These are phyloP conservation scores for Microbotryum violaceum DNA, from an alignment of 1,284 basidiomycete genomes.

Conservation along the genomic window DNA sequence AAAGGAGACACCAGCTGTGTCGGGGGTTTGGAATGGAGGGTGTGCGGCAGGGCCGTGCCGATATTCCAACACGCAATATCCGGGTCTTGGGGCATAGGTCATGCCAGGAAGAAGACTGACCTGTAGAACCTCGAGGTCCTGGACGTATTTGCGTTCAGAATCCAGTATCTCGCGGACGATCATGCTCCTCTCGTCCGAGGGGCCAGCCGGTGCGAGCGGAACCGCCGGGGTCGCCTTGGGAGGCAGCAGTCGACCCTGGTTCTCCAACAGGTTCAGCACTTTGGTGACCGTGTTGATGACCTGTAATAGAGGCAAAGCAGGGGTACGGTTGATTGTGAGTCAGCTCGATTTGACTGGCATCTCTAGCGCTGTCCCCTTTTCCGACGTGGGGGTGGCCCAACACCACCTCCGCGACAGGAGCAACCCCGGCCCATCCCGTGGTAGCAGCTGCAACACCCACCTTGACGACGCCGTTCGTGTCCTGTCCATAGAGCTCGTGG, in stretches of 20 bases:
- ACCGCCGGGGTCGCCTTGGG: conserved; percentile 39
- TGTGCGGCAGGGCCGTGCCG: background rate
- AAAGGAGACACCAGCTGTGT: too few relatives aligned
- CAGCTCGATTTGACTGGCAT: background rate
- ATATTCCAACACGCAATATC: background rate
- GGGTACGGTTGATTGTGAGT: too few relatives aligned
- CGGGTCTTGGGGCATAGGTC: background rate
- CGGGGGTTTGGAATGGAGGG: background rate
- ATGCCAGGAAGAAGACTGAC: conserved; percentile 45
- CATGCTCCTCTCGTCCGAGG: conserved; percentile 57
- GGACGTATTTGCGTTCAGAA: conserved; percentile 95
- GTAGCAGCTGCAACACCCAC: conserved; percentile 46
- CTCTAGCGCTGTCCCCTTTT: background rate
- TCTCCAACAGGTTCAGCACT: conserved; percentile 72
- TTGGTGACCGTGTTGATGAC: conserved; percentile 85
- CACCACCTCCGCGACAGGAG: background rate
- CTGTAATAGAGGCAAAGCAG: conserved; percentile 42
- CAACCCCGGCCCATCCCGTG: background rate
- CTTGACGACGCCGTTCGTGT: conserved; percentile 91
- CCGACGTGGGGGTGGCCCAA: background rate
- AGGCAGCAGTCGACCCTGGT: conserved; percentile 55
- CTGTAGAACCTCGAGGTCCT: conserved; percentile 95
- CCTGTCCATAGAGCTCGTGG: conserved; percentile 69
- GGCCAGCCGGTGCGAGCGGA: conserved; percentile 33
- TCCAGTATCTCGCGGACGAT: conserved; percentile 81